Evolutionary conservation across 257 asterid species (phyloP).

Genomic region (Leonotis leonurus): DNA sequence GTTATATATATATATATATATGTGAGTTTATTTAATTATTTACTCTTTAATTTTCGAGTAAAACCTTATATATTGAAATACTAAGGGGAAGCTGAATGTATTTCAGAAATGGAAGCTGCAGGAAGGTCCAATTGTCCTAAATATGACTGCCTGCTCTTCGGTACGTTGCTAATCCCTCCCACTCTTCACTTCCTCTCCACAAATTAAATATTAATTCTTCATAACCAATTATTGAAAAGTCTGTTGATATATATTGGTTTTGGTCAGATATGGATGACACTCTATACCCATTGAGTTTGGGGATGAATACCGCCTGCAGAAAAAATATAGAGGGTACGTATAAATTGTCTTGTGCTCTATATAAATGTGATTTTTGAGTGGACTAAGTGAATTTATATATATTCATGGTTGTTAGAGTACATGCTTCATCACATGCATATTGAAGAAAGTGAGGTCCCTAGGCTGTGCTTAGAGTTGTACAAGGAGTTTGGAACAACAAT

Average conservation of each 20-base stretch:
- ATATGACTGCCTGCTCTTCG: constrained; percentile 60
- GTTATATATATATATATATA: no score
- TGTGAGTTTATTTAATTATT: no score
- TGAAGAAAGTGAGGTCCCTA: constrained; percentile 63
- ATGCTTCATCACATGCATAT: constrained; percentile 61
- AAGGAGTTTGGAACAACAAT: constrained; percentile 82
- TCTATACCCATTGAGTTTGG: constrained; percentile 73
- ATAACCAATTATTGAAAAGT: no score
- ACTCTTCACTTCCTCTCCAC: background rate
- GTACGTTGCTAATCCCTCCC: constrained; percentile 31
- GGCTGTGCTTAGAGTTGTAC: constrained; percentile 75
- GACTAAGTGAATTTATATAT: background rate
- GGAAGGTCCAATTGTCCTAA: constrained; percentile 30
- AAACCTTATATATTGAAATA: no score
- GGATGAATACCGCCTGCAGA: constrained; percentile 74
- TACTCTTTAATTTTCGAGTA: no score
- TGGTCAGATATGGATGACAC: constrained; percentile 84
- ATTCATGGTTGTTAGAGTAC: constrained; percentile 37
- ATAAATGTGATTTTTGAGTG: background rate
- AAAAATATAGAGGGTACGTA: constrained; percentile 69
- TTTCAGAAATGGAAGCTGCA: constrained; percentile 67
- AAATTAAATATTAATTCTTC: background rate
- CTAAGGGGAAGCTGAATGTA: no score
- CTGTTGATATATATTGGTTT: background rate
- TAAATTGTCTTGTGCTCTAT: background rate